These are phyloP conservation scores for Santalum album DNA, from an alignment of 164 flowering plant species.

Conservation along the genomic window DNA sequence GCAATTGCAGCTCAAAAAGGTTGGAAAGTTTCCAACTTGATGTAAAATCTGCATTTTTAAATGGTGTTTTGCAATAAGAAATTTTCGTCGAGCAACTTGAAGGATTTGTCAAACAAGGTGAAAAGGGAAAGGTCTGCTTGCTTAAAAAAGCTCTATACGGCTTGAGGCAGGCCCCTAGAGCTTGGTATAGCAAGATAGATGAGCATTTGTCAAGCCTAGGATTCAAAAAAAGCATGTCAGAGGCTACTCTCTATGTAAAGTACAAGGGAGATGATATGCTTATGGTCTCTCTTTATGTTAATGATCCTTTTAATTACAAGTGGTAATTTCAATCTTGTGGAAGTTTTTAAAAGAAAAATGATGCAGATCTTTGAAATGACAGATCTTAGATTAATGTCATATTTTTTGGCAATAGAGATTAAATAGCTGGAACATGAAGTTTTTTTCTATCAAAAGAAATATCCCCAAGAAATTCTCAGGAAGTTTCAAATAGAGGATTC, in stretches of 20 bases:
- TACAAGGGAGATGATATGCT: background rate
- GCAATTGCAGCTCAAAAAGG: background rate
- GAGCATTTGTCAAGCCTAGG: background rate
- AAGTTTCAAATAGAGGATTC: background rate
- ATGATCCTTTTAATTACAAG: background rate
- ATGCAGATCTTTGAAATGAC: background rate
- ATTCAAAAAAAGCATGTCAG: background rate
- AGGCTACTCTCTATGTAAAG: background rate
- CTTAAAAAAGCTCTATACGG: background rate
- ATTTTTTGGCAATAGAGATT: background rate
- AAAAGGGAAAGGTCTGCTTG: background rate
- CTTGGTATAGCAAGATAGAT: background rate
- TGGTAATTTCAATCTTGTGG: background rate
- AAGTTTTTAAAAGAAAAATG: background rate
- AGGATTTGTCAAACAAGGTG: background rate
- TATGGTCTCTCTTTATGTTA: background rate
- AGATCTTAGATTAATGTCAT: too few species aligned
- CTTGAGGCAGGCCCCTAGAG: background rate
- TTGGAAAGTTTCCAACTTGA: background rate
- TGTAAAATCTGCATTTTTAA: background rate
- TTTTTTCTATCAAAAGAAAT: background rate
- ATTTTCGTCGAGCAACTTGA: background rate
- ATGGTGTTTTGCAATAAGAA: background rate
- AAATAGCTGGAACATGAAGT: background rate
- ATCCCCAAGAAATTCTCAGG: background rate